Evolutionary conservation across 306 rosid species (phyloP).

Genomic region (Dalbergia cultrata): DNA sequence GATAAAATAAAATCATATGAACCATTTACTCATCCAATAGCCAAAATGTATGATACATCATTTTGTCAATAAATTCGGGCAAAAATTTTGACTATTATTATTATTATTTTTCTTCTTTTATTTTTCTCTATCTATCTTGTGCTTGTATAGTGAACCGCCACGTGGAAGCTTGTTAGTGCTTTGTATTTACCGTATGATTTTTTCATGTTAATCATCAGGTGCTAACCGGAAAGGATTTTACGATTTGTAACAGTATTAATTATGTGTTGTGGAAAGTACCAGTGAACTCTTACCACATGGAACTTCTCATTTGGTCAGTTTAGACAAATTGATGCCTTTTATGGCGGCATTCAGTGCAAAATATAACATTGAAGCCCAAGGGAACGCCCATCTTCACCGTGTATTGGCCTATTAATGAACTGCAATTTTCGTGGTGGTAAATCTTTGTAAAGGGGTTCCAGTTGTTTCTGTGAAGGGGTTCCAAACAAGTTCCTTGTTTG

Average conservation of each 20-base stretch:
- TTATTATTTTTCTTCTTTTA: too few relatives aligned
- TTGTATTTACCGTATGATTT: background rate
- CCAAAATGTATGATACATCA: background rate
- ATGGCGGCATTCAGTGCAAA: background rate
- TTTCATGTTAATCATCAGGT: slow-evolving; percentile 46
- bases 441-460: slow-evolving; percentile 26
- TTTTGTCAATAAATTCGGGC: background rate
- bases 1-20: background rate
- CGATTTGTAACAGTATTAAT: slow-evolving; percentile 23
- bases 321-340: background rate
- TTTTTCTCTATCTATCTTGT: background rate
- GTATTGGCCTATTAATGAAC: slow-evolving; percentile 26
- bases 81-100: background rate
- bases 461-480: background rate
- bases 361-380: slow-evolving; percentile 22
- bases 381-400: slow-evolving; percentile 17
- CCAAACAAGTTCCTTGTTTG: slow-evolving; percentile 13
- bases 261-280: slow-evolving; percentile 36
- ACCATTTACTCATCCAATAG: background rate
- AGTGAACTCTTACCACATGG: slow-evolving; percentile 9
- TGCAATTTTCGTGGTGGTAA: slow-evolving; percentile 14
- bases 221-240: slow-evolving; percentile 24
- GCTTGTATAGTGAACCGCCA: background rate
- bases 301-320: slow-evolving; percentile 19
- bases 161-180: slow-evolving; percentile 11